phyloP scores from a whole-genome alignment of 768 basidiomycete species.

The Collybia mongolica region DNA sequence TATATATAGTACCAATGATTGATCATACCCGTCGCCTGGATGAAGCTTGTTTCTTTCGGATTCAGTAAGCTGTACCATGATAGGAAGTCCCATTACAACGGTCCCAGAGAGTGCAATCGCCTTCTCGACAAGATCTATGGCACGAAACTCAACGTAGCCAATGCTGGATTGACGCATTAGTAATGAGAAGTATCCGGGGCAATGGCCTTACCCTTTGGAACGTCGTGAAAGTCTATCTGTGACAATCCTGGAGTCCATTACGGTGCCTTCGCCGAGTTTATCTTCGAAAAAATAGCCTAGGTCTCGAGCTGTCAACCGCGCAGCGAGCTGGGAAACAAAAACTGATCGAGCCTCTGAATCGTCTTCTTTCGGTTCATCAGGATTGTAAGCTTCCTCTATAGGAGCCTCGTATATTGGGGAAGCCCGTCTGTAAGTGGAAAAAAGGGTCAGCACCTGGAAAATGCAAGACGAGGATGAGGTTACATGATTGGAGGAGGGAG shows the following conservation, averaged over 20 bases:
- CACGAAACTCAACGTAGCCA: conserved; percentile 95
- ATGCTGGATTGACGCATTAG: conserved; percentile 54
- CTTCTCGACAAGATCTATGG: conserved; percentile 88
- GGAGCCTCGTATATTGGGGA: conserved; percentile 72
- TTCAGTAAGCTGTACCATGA: conserved; percentile 96
- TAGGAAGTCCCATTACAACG: conserved; percentile 96
- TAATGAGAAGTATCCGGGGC: not conserved
- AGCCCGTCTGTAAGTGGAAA: conserved; percentile 47
- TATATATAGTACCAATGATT: not conserved
- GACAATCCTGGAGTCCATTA: conserved; percentile 95
- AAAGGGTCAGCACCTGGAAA: conserved; percentile 7
- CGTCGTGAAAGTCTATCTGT: conserved; percentile 92
- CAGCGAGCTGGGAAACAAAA: conserved; percentile 97
- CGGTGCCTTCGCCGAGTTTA: conserved; percentile 89
- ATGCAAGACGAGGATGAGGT: conserved; percentile 12
- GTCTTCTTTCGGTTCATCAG: conserved; percentile 90
- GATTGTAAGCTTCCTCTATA: conserved; percentile 68
- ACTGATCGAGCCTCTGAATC: conserved; percentile 98
- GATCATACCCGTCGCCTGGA: conserved; percentile 79
- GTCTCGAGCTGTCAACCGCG: conserved; percentile 94
- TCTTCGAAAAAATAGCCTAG: conserved; percentile 99
- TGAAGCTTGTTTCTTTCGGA: conserved; percentile 91
- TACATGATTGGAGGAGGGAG: conserved; percentile 46
- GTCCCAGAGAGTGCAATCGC: conserved; percentile 90
- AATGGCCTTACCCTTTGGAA: conserved; percentile 84